These are phyloP conservation scores for Biscutella laevigata DNA, from an alignment of 441 rosid genomes.

Conservation along the genomic window DNA sequence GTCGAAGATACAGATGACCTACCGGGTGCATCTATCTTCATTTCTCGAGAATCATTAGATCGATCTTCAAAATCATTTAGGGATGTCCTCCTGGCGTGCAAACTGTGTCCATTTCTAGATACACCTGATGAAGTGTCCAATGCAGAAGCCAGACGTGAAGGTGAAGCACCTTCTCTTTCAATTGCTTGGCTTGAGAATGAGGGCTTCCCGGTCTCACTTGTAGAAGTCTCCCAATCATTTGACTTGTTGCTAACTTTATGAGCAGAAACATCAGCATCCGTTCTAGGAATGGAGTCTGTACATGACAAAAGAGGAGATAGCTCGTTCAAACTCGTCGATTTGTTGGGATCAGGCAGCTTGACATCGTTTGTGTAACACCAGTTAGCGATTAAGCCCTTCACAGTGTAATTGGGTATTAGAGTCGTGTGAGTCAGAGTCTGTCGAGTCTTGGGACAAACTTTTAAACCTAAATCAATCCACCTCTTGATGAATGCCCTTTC, in stretches of 20 bases:
- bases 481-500: conserved; percentile 82
- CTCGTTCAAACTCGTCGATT: conserved; percentile 46
- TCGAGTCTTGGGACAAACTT: conserved; percentile 92
- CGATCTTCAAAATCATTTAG: conserved; percentile 37
- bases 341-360: conserved; percentile 66
- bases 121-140: conserved; percentile 45
- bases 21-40: conserved; percentile 35
- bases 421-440: conserved; percentile 69
- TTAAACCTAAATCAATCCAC: conserved; percentile 91
- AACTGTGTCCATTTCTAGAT: conserved; percentile 30
- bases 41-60: conserved; percentile 40
- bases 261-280: conserved; percentile 27
- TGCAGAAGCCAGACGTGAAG: conserved; percentile 48
- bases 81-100: conserved; percentile 16
- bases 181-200: conserved; percentile 33
- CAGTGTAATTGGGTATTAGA: conserved; percentile 88
- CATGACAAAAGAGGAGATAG: conserved; percentile 43
- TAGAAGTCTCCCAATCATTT: conserved; percentile 38
- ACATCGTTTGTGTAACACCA: conserved; percentile 92
- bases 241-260: conserved; percentile 36
- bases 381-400: conserved; percentile 82
- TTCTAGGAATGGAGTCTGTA: conserved; percentile 36
- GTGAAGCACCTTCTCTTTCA: conserved; percentile 45
- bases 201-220: conserved; percentile 35
- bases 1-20: conserved; percentile 43